Percentiles rank a stretch among this genome's conserved stretches.
Evolutionary conservation across 768 basidiomycete species (phyloP).

Genomic region (Rhizopogon vulgaris): DNA sequence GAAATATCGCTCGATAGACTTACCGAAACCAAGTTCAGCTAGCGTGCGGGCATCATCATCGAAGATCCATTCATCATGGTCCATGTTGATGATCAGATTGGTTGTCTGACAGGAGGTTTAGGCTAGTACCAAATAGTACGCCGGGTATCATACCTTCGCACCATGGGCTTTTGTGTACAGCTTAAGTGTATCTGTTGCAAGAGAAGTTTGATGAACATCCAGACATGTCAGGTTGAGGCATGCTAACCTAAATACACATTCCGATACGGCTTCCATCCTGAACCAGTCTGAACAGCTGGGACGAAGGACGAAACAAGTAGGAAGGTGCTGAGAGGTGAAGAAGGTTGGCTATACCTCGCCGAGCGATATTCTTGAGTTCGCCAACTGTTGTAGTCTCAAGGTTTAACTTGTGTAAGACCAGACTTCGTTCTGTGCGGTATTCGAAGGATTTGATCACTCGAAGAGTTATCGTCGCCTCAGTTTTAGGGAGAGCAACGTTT

Average conservation of each 20-base stretch:
- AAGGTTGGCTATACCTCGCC: slow-evolving; percentile 44
- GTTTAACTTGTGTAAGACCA: slow-evolving; percentile 80
- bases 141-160: slow-evolving; percentile 58
- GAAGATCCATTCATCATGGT: slow-evolving; percentile 91
- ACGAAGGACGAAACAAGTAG: slow-evolving; percentile 6
- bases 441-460: slow-evolving; percentile 94
- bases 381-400: slow-evolving; percentile 76
- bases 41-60: slow-evolving; percentile 59
- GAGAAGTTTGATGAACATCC: not conserved
- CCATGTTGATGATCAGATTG: slow-evolving; percentile 96
- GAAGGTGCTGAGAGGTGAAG: not conserved
- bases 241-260: slow-evolving; percentile 59
- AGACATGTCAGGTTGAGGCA: not conserved
- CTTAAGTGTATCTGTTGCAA: slow-evolving; percentile 77
- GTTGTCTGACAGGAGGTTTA: slow-evolving; percentile 56
- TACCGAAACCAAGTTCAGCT: slow-evolving; percentile 73
- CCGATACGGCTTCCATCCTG: slow-evolving; percentile 88
- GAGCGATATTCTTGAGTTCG: slow-evolving; percentile 65
- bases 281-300: slow-evolving; percentile 62
- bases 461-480: slow-evolving; percentile 80
- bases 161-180: slow-evolving; percentile 94
- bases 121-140: not conserved
- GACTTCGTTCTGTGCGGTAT: slow-evolving; percentile 82
- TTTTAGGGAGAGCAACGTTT: slow-evolving; percentile 60
- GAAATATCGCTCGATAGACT: slow-evolving; percentile 17